Percentiles rank a stretch among this genome's conserved stretches.
These are phyloP conservation scores for Acanthamoeba sp. DNA, from an alignment of 208 protist species.

Conservation along the genomic window DNA sequence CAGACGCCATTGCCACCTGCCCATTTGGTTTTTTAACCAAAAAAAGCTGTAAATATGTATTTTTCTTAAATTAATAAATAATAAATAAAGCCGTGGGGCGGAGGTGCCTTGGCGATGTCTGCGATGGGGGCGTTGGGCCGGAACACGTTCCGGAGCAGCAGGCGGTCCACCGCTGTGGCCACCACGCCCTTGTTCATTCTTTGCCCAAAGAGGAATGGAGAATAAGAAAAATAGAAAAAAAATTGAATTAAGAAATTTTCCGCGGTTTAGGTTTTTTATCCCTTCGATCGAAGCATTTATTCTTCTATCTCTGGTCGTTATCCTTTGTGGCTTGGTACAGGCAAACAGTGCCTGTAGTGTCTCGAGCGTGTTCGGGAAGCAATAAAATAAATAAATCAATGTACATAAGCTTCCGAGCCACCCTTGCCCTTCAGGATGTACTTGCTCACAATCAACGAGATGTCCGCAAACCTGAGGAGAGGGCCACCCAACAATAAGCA, in stretches of 20 bases:
- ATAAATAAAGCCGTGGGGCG: too few relatives aligned
- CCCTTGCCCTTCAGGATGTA: constrained; percentile 61
- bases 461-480: constrained; percentile 17
- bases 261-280: too few relatives aligned
- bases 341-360: too few relatives aligned
- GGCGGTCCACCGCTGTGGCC: neutral
- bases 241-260: too few relatives aligned
- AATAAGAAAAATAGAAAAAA: too few relatives aligned
- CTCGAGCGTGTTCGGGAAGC: too few relatives aligned
- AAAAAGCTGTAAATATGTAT: neutral
- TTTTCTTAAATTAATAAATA: too few relatives aligned
- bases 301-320: too few relatives aligned
- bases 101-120: neutral
- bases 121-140: constrained; percentile 28
- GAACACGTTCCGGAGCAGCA: constrained; percentile 8
- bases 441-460: constrained; percentile 47
- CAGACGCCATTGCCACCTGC: neutral
- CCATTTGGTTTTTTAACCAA: neutral
- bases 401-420: constrained; percentile 20
- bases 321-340: too few relatives aligned
- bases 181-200: neutral
- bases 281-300: too few relatives aligned
- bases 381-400: neutral
- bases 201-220: too few relatives aligned
- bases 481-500: too few relatives aligned